phyloP scores from a whole-genome alignment of 495 filamentous ascomycete genomes.

The Aspergillus cristatus region DNA sequence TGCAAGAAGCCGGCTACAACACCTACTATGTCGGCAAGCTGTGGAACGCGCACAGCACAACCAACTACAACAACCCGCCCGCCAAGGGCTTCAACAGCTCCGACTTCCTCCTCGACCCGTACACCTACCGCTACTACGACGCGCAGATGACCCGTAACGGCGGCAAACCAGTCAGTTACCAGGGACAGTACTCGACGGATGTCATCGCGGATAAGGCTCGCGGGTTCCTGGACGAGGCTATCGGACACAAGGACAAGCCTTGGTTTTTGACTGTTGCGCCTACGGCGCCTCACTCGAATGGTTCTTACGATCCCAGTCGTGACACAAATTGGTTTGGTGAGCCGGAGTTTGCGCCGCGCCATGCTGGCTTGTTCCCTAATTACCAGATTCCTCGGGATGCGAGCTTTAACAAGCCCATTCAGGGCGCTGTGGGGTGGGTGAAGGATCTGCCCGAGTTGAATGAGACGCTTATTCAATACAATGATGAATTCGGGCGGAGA shows the following conservation, averaged over 20 bases:
- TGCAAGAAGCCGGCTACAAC: conserved; percentile 56
- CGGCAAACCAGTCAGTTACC: conserved; percentile 37
- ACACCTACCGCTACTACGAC: conserved; percentile 58
- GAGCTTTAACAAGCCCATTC: conserved; percentile 30
- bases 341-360: conserved; percentile 20
- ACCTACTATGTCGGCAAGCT: conserved; percentile 67
- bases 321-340: conserved; percentile 17
- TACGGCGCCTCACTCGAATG: conserved; percentile 48
- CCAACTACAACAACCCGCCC: conserved; percentile 50
- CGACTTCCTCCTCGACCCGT: conserved; percentile 60
- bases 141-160: conserved; percentile 50
- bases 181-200: conserved; percentile 50
- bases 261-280: conserved; percentile 60
- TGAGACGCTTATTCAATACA: conserved; percentile 46
- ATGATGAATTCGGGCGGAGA: conserved; percentile 54
- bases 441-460: conserved; percentile 36
- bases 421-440: conserved; percentile 49
- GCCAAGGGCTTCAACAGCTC: conserved; percentile 41
- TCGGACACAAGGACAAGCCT: conserved; percentile 31
- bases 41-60: conserved; percentile 49
- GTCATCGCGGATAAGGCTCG: conserved; percentile 50
- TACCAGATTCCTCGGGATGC: conserved; percentile 17
- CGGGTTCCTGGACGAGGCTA: conserved; percentile 49
- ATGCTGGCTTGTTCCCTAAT: conserved; percentile 22
- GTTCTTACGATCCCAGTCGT: conserved; percentile 6